These are phyloP conservation scores for Schizochytrium sp. DNA, from an alignment of 108 stramenopile genomes.

Conservation along the genomic window DNA sequence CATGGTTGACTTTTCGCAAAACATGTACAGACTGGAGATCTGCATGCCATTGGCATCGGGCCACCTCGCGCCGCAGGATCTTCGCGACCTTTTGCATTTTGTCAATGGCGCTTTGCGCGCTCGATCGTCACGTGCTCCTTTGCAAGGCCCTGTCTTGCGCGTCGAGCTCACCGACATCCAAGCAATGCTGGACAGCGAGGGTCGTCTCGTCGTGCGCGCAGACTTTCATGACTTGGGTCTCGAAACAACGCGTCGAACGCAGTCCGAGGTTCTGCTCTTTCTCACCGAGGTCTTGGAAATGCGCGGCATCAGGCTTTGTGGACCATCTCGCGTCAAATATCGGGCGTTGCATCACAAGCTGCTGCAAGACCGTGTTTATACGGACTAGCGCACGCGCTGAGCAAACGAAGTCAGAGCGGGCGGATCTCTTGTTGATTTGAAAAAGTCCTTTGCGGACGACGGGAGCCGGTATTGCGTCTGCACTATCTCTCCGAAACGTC, in stretches of 20 bases:
- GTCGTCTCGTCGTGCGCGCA: background rate
- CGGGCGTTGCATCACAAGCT: background rate
- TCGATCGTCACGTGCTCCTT: background rate
- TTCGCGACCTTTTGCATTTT: background rate
- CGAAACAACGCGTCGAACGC: background rate
- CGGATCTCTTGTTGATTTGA: no score
- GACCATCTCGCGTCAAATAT: background rate
- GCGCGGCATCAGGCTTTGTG: background rate
- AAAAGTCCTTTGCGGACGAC: background rate
- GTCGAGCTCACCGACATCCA: background rate
- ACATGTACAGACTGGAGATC: background rate
- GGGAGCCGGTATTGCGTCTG: no score
- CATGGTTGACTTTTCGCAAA: slow-evolving; percentile 3
- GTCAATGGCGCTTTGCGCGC: background rate
- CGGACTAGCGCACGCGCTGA: background rate
- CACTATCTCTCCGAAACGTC: no score
- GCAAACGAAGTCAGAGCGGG: no score
- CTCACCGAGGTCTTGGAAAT: background rate
- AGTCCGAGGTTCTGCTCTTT: background rate
- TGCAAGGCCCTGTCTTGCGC: background rate
- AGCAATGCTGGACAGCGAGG: background rate
- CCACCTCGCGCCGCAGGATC: background rate
- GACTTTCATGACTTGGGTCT: background rate
- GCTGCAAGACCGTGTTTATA: background rate
- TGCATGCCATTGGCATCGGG: background rate